Evolutionary conservation across 2,329 filamentous ascomycete species (phyloP), one percentile per base, ranked within the genome.

Genomic region (Helicocarpus griseus): DNA sequence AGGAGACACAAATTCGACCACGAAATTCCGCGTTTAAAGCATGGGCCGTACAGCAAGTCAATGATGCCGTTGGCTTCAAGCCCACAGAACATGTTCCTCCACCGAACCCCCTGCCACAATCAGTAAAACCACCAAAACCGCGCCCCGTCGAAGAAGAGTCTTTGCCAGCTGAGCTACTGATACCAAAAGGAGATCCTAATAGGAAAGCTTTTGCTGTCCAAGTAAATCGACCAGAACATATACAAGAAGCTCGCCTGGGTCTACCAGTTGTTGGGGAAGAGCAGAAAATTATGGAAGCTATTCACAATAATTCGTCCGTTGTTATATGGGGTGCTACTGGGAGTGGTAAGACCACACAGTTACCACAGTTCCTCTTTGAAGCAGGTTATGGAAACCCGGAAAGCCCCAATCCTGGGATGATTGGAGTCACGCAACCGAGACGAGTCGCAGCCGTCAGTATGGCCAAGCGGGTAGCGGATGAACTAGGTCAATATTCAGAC

Each of bases 231-330:
- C 73, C 79, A 0, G 72, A 82, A 4, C 83, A 86, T 17, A 86
- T 97, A 21, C 88, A 96, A 65, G 79, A 84, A 45, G 81, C 84
- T 9, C 82, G 93, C 11, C 68, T 94, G 44, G 81, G 86, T 51
- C 77, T 98, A 14, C 93, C 93, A 0, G 87, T 98, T 1, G 89
- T 97, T 1, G 87, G 87, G 1, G 90, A 97, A 66, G 93, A 98
- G 68, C 93, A 98, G 65, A 89, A 86, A 62, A 90, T 98, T 28
- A 97, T 98, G 90, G 93, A 98, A 69, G 89, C 90, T 1, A 89
- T 98, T 46, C 86, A 96, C 68, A 91, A 91, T 64, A 86, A 96
- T 65, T 80, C 91, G 49, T 83, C 89, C 3, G 87, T 96, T 1
- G 86, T 98, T 9, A 82, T 98, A 6, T 96, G 91, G 71, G 93